Conservation (phyloP, 257 asterid genomes). For the Nicotiana benthamiana region DNA sequence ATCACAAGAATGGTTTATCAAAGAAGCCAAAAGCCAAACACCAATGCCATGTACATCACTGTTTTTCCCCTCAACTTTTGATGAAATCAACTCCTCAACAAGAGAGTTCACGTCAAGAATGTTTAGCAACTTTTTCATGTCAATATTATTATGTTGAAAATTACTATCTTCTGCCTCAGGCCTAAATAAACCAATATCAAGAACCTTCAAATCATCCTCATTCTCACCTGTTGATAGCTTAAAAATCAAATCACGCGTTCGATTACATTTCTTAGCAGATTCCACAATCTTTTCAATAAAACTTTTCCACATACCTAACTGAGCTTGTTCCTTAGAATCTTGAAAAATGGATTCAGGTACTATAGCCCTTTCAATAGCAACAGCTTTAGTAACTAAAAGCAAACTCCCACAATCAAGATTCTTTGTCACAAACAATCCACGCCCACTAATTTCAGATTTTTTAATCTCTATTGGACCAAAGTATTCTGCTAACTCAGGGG, state of each 20-base stretch:
- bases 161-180: constrained; percentile 29
- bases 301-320: constrained; percentile 70
- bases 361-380: constrained; percentile 70
- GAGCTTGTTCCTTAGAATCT: constrained; percentile 43
- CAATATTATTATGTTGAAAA: constrained; percentile 22
- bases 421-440: constrained; percentile 62
- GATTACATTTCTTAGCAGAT: constrained; percentile 26
- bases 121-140: constrained; percentile 32
- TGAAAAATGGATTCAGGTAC: constrained; percentile 27
- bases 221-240: constrained; percentile 47
- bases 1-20: constrained; percentile 73
- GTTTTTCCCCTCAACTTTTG: constrained; percentile 53
- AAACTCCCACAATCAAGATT: constrained; percentile 51
- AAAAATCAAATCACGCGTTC: constrained; percentile 29
- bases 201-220: constrained; percentile 37
- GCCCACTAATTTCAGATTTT: constrained; percentile 64
- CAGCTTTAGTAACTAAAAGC: constrained; percentile 53
- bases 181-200: constrained; percentile 35
- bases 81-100: constrained; percentile 56
- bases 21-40: constrained; percentile 64
- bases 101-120: constrained; percentile 65
- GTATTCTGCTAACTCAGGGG: constrained; percentile 60
- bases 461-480: constrained; percentile 62
- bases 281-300: constrained; percentile 54
- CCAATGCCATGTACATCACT: constrained; percentile 67